Percentiles rank a stretch among this genome's conserved stretches.
Evolutionary conservation across 495 filamentous ascomycete genomes (phyloP).

Genomic region (Hypoxylon lienhwacheense): DNA sequence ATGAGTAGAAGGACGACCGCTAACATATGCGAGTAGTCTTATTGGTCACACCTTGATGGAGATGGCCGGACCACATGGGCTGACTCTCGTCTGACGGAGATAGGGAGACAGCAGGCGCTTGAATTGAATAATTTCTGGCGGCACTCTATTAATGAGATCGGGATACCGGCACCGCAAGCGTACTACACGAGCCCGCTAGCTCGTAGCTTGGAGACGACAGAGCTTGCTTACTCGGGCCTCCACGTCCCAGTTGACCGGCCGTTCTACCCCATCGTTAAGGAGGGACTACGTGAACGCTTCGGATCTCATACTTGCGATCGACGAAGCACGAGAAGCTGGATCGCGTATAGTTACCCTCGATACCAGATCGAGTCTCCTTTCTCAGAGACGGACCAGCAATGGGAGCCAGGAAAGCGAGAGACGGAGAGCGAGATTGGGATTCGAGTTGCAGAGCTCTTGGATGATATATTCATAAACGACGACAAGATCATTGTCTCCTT

Average conservation of each 20-base stretch:
- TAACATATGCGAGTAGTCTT: conserved; percentile 38
- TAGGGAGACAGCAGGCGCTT: conserved; percentile 63
- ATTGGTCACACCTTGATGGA: conserved; percentile 71
- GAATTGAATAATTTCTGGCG: conserved; percentile 67
- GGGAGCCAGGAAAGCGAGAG: conserved; percentile 47
- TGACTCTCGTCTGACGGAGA: conserved; percentile 67
- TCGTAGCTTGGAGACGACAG: conserved; percentile 67
- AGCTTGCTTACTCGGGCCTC: conserved; percentile 56
- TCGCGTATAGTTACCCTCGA: conserved; percentile 58
- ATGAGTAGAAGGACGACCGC: not conserved
- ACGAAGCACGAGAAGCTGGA: conserved; percentile 59
- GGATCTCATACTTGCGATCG: conserved; percentile 81
- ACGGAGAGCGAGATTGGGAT: conserved; percentile 33
- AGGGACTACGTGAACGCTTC: conserved; percentile 71
- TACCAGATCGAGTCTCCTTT: conserved; percentile 67
- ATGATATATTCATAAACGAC: conserved; percentile 37
- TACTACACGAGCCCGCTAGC: conserved; percentile 72
- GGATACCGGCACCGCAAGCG: conserved; percentile 63
- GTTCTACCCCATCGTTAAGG: conserved; percentile 68
- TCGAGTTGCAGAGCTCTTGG: conserved; percentile 32
- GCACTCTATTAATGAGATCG: conserved; percentile 50
- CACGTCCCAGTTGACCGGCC: conserved; percentile 29
- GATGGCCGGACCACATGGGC: conserved; percentile 67
- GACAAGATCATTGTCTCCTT: conserved; percentile 33
- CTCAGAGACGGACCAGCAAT: conserved; percentile 61